phyloP scores from a whole-genome alignment of 148 eudicot species.

The Spergularia bocconei region DNA sequence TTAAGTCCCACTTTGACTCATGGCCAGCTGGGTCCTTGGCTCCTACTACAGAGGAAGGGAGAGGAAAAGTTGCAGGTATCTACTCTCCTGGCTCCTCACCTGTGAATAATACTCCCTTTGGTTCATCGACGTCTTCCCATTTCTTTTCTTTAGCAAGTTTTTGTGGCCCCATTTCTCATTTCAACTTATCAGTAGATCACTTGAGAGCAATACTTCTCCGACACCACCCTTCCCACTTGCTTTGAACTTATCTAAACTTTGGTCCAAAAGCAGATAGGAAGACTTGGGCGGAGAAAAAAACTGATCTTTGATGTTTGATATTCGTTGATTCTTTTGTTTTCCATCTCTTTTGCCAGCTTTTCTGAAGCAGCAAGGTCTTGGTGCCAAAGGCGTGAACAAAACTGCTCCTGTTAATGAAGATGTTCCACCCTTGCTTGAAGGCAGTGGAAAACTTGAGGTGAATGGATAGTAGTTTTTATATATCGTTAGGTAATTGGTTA shows the following conservation, averaged over 20 bases:
- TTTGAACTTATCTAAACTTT: too few relatives aligned
- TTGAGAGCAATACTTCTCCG: too few relatives aligned
- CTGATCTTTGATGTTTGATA: background rate
- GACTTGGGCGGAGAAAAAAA: too few relatives aligned
- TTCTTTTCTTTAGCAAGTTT: too few relatives aligned
- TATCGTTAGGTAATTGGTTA: background rate
- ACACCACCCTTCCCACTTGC: too few relatives aligned
- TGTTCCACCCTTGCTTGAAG: constrained; percentile 95
- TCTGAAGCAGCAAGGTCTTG: constrained; percentile 98
- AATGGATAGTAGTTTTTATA: background rate
- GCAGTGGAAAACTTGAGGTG: constrained; percentile 89
- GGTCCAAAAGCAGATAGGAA: too few relatives aligned
- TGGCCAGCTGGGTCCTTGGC: constrained; percentile 92
- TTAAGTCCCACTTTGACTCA: constrained; percentile 85
- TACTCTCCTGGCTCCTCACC: constrained; percentile 6
- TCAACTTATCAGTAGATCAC: too few relatives aligned
- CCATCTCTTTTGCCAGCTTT: constrained; percentile 54
- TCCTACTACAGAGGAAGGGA: constrained; percentile 80
- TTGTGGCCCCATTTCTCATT: too few relatives aligned
- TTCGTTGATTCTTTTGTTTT: constrained; percentile 12
- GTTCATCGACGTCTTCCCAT: too few relatives aligned
- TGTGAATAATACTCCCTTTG: background rate
- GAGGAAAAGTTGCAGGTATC: constrained; percentile 96
- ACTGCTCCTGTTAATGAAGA: constrained; percentile 82
- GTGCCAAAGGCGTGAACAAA: constrained; percentile 66